Conservation (phyloP, 768 basidiomycete species). For the Amanita rimosa region DNA sequence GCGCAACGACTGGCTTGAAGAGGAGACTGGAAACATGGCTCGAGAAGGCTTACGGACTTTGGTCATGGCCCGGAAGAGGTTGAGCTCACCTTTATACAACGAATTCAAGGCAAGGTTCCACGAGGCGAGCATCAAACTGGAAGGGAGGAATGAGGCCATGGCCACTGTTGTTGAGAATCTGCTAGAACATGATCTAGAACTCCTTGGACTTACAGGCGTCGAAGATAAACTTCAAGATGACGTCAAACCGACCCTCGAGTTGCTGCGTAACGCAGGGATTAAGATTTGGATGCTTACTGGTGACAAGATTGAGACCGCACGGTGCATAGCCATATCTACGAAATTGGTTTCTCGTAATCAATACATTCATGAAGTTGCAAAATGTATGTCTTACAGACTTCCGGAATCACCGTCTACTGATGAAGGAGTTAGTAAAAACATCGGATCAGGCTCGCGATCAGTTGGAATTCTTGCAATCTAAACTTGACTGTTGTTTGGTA, state of each 20-base stretch:
- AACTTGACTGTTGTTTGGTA: slow-evolving; percentile 94
- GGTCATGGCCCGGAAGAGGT: slow-evolving; percentile 77
- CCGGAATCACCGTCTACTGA: slow-evolving; percentile 2
- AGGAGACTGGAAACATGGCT: slow-evolving; percentile 98
- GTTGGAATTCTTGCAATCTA: slow-evolving; percentile 88
- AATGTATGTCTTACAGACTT: slow-evolving; percentile 41
- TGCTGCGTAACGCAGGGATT: slow-evolving; percentile 90
- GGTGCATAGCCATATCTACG: slow-evolving; percentile 95
- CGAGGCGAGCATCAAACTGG: slow-evolving; percentile 68
- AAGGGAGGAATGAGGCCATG: slow-evolving; percentile 78
- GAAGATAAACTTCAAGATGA: slow-evolving; percentile 99
- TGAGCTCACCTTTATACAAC: slow-evolving; percentile 57
- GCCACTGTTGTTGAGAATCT: slow-evolving; percentile 57
- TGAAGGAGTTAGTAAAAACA: slow-evolving; percentile 57
- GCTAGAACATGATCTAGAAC: slow-evolving; percentile 83
- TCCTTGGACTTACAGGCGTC: slow-evolving; percentile 93
- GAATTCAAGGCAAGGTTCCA: slow-evolving; percentile 67
- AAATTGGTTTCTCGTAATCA: slow-evolving; percentile 94
- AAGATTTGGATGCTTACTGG: slow-evolving; percentile 99
- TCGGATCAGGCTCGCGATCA: slow-evolving; percentile 75
- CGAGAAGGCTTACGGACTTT: slow-evolving; percentile 91
- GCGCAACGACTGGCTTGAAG: slow-evolving; percentile 97
- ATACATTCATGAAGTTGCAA: slow-evolving; percentile 94
- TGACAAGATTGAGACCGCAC: slow-evolving; percentile 98
- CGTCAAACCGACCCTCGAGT: slow-evolving; percentile 86